phyloP scores from a whole-genome alignment of 768 basidiomycete genomes.

The Tricholoma terreum region DNA sequence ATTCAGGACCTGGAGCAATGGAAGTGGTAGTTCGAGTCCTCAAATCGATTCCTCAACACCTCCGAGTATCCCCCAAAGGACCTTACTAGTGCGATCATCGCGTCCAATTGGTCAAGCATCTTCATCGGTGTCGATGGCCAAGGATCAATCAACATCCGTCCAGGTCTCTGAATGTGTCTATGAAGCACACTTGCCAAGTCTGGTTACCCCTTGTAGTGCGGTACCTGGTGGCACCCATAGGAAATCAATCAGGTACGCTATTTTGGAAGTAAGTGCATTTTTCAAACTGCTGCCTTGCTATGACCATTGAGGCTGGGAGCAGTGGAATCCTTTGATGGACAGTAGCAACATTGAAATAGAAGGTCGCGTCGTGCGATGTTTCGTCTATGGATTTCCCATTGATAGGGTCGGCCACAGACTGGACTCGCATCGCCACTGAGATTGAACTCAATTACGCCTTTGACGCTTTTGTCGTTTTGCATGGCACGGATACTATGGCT shows the following conservation, averaged over 20 bases:
- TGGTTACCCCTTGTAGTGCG: conserved; percentile 74
- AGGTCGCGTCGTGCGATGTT: conserved; percentile 38
- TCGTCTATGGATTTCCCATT: conserved; percentile 1
- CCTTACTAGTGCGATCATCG: conserved; percentile 63
- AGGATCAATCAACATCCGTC: conserved; percentile 37
- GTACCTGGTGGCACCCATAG: conserved; percentile 56
- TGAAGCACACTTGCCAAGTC: conserved; percentile 68
- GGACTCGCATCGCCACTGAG: conserved; percentile 88
- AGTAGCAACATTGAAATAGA: conserved; percentile 86
- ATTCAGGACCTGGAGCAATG: conserved; percentile 70
- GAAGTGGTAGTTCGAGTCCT: conserved; percentile 57
- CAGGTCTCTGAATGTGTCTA: conserved; percentile 63
- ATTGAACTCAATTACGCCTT: conserved; percentile 92
- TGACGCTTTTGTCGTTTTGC: conserved; percentile 88
- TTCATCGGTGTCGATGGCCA: conserved; percentile 29
- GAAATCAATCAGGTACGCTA: conserved; percentile 81
- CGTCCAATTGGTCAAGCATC: conserved; percentile 56
- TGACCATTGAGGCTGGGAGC: conserved; percentile 8
- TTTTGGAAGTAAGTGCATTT: conserved; percentile 60
- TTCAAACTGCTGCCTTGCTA: conserved; percentile 5
- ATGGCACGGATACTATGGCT: conserved; percentile 91
- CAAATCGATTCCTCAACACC: conserved; percentile 18
- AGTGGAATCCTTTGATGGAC: conserved; percentile 89
- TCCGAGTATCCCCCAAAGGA: conserved; percentile 32
- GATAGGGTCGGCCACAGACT: conserved; percentile 49